Conservation (phyloP, 306 rosid genomes). For the Begonia masoniana region DNA sequence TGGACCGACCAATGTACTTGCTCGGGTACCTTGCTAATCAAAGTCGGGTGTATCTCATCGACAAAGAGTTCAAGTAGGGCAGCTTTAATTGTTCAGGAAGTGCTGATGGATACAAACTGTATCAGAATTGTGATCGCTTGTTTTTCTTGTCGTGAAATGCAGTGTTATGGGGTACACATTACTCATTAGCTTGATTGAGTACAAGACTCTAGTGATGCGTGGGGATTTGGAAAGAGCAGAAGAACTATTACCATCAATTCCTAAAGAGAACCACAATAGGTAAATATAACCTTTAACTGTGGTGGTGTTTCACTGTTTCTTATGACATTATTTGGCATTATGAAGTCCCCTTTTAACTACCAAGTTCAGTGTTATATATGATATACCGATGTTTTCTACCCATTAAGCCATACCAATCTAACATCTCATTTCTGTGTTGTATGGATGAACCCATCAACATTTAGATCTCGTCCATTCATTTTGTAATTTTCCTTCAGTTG, state of each 20-base stretch:
- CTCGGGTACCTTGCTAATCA: conserved; percentile 96
- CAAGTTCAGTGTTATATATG: background rate
- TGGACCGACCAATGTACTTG: conserved; percentile 99
- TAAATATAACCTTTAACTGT: conserved; percentile 11
- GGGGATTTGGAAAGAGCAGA: conserved; percentile 92
- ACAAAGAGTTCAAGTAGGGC: conserved; percentile 98
- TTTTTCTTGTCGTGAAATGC: conserved; percentile 14
- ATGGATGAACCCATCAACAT: background rate
- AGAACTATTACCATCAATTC: conserved; percentile 89
- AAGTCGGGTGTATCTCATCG: conserved; percentile 87
- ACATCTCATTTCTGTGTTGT: background rate
- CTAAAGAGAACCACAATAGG: conserved; percentile 95
- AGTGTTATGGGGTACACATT: conserved; percentile 92
- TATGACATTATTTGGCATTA: background rate
- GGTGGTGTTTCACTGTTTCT: conserved; percentile 9
- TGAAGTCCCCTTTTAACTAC: background rate
- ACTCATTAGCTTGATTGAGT: conserved; percentile 93
- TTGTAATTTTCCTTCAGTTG: background rate
- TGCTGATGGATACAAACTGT: conserved; percentile 6
- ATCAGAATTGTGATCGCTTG: conserved; percentile 4
- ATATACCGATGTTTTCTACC: background rate
- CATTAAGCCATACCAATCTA: background rate
- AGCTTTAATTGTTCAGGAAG: conserved; percentile 12
- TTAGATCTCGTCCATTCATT: background rate
- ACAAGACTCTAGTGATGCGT: conserved; percentile 99